phyloP scores from a whole-genome alignment of 768 basidiomycete species.

The Pisolithus tinctorius region DNA sequence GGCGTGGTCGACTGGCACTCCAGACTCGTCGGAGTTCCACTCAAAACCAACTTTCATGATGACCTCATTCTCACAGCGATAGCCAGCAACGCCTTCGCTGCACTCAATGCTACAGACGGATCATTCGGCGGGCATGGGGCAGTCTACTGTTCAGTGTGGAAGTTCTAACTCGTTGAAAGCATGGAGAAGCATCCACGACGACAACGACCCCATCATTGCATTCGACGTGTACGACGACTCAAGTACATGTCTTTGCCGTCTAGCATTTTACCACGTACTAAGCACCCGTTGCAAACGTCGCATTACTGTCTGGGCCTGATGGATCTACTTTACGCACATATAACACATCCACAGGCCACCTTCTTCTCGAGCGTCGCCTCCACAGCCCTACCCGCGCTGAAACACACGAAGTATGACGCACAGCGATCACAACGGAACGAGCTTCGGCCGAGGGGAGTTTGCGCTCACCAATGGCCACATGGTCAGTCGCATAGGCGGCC shows the following conservation, averaged over 20 bases:
- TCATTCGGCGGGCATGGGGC: constrained; percentile 39
- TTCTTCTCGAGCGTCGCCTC: constrained; percentile 60
- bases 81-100: constrained; percentile 70
- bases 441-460: constrained; percentile 23
- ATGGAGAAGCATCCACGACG: constrained; percentile 78
- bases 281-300: constrained; percentile 42
- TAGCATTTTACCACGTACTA: not conserved
- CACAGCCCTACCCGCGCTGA: constrained; percentile 39
- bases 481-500: constrained; percentile 43
- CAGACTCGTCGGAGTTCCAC: constrained; percentile 65
- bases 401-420: constrained; percentile 43
- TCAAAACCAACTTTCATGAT: constrained; percentile 47
- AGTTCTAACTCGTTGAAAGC: constrained; percentile 31
- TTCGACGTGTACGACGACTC: constrained; percentile 52
- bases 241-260: constrained; percentile 35
- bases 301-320: constrained; percentile 68
- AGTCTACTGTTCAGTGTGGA: not conserved
- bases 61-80: constrained; percentile 63
- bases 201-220: constrained; percentile 57
- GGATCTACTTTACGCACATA: constrained; percentile 66
- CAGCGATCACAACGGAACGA: constrained; percentile 47
- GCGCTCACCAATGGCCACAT: constrained; percentile 56
- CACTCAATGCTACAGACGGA: constrained; percentile 60
- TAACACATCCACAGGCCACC: constrained; percentile 53
- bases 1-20: constrained; percentile 89